These are phyloP conservation scores for Aureobasidium musti DNA, from an alignment of 2,329 filamentous ascomycete species.

Conservation along the genomic window DNA sequence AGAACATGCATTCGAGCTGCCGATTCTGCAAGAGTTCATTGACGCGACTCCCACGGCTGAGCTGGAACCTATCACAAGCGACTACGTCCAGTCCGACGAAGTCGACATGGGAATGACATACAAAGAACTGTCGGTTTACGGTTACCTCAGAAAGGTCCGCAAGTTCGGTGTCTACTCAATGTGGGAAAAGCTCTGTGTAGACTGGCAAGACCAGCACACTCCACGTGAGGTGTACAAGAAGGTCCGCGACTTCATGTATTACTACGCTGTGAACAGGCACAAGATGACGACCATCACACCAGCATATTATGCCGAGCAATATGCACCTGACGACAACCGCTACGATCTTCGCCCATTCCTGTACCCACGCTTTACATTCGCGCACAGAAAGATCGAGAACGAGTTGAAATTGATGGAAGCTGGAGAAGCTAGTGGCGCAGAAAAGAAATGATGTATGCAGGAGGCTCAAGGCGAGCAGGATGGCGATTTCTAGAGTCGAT, in stretches of 20 bases:
- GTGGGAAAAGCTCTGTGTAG: conserved; percentile 55
- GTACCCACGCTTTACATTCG: conserved; percentile 53
- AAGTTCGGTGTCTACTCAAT: conserved; percentile 58
- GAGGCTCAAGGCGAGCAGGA: background rate
- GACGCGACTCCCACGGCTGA: conserved; percentile 55
- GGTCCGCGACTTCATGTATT: conserved; percentile 54
- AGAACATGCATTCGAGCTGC: conserved; percentile 59
- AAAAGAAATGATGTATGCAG: conserved; percentile 10
- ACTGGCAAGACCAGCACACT: conserved; percentile 49
- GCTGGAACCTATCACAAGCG: conserved; percentile 64
- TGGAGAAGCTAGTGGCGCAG: conserved; percentile 32
- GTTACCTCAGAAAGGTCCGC: conserved; percentile 56
- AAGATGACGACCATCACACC: conserved; percentile 59
- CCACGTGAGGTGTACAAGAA: conserved; percentile 42
- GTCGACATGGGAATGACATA: conserved; percentile 58
- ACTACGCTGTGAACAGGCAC: conserved; percentile 65
- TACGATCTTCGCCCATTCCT: conserved; percentile 59
- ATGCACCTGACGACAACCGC: conserved; percentile 51
- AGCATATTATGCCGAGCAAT: conserved; percentile 33
- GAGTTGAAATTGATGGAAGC: conserved; percentile 50
- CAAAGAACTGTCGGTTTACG: conserved; percentile 56
- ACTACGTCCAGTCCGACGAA: conserved; percentile 62
- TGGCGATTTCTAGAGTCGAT: background rate
- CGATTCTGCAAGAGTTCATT: conserved; percentile 67
- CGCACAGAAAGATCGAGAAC: conserved; percentile 54